Evolutionary conservation across 2,329 filamentous ascomycete genomes (phyloP).

Genomic region (Metarhizium brunneum): DNA sequence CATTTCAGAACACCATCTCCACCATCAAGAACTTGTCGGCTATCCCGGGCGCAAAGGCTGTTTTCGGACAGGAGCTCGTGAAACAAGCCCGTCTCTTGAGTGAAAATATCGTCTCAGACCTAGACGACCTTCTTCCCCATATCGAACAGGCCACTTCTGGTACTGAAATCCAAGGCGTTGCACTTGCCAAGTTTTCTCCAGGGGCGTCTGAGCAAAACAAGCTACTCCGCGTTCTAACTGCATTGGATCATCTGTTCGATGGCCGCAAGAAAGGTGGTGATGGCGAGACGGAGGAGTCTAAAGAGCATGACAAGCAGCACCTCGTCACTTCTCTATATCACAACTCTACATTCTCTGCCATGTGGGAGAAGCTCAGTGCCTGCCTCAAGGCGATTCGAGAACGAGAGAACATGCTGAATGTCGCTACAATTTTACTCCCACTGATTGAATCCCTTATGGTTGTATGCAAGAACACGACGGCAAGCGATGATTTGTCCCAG

Average conservation of each 20-base stretch:
- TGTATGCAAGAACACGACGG: conserved; percentile 93
- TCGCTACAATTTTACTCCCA: conserved; percentile 89
- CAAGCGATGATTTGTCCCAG: conserved; percentile 55
- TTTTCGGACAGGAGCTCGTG: conserved; percentile 90
- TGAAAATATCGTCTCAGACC: conserved; percentile 72
- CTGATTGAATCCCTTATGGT: conserved; percentile 97
- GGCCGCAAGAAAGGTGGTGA: conserved; percentile 56
- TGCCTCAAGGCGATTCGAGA: conserved; percentile 83
- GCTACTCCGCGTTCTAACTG: conserved; percentile 81
- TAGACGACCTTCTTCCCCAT: conserved; percentile 76
- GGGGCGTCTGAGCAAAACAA: conserved; percentile 96
- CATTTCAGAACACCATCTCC: conserved; percentile 92
- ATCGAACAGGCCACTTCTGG: conserved; percentile 80
- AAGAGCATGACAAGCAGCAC: conserved; percentile 63
- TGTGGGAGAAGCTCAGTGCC: conserved; percentile 88
- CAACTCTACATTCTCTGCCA: conserved; percentile 76
- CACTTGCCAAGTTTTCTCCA: conserved; percentile 90
- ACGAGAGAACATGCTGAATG: conserved; percentile 91
- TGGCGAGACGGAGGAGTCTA: conserved; percentile 39
- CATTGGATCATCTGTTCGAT: conserved; percentile 91
- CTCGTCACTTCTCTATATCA: conserved; percentile 83
- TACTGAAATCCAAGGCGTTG: conserved; percentile 91
- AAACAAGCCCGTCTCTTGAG: conserved; percentile 78
- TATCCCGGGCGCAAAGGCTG: conserved; percentile 79
- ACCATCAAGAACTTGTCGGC: conserved; percentile 98